These are phyloP conservation scores for Xylariomycetidae sp. DNA, from an alignment of 2,329 filamentous ascomycete species.

Conservation along the genomic window DNA sequence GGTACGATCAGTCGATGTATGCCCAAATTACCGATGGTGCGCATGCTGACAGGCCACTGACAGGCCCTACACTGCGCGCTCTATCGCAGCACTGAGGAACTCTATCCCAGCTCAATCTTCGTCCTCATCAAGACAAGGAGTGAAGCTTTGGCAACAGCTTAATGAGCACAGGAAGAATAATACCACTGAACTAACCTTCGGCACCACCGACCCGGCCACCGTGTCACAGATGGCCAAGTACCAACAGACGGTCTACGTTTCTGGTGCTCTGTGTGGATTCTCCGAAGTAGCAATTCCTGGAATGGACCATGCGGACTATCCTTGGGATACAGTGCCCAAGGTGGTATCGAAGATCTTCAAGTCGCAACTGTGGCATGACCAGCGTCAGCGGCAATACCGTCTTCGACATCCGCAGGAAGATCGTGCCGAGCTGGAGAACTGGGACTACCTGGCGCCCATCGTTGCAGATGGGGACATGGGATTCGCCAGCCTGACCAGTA, in stretches of 20 bases:
- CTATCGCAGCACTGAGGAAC: constrained; percentile 29
- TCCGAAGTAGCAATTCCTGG: constrained; percentile 32
- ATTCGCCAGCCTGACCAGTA: constrained; percentile 33
- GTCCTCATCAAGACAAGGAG: constrained; percentile 26
- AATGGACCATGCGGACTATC: constrained; percentile 38
- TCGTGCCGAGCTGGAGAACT: constrained; percentile 28
- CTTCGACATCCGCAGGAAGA: constrained; percentile 25
- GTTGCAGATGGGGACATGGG: constrained; percentile 39
- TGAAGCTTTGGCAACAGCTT: constrained; percentile 33
- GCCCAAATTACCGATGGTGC: constrained; percentile 9
- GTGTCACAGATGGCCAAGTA: constrained; percentile 34
- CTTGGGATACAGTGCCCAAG: constrained; percentile 36
- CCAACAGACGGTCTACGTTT: constrained; percentile 35
- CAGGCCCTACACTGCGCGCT: constrained; percentile 28
- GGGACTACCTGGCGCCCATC: constrained; percentile 35
- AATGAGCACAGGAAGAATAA: constrained; percentile 28
- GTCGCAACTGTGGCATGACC: constrained; percentile 35
- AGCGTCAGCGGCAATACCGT: constrained; percentile 34
- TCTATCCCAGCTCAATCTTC: constrained; percentile 20
- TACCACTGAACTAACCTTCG: constrained; percentile 33
- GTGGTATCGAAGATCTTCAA: constrained; percentile 36
- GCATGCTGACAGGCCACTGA: constrained; percentile 1
- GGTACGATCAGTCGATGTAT: constrained; percentile 5
- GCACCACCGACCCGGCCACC: constrained; percentile 31
- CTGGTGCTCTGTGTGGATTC: constrained; percentile 34